phyloP scores from a whole-genome alignment of 2,329 filamentous ascomycete species.

The Daldinia sp. region DNA sequence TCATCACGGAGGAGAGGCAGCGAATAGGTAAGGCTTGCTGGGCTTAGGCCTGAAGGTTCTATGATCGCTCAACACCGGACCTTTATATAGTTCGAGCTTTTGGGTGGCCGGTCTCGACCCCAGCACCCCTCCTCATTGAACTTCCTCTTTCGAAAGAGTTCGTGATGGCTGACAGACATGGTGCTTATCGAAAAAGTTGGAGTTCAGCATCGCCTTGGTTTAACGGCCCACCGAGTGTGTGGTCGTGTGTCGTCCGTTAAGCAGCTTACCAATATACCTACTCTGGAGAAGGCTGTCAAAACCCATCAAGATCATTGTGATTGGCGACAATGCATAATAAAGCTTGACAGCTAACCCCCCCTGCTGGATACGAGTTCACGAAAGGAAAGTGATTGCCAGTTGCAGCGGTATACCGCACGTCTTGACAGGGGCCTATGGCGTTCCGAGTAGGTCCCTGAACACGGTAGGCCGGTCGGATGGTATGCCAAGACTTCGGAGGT shows the following conservation, averaged over 20 bases:
- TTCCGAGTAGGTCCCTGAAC: slow-evolving; percentile 29
- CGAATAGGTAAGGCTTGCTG: slow-evolving; percentile 28
- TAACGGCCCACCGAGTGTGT: slow-evolving; percentile 23
- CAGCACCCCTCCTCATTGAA: slow-evolving; percentile 21
- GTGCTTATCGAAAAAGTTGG: slow-evolving; percentile 33
- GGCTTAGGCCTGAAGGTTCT: slow-evolving; percentile 29
- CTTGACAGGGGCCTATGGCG: slow-evolving; percentile 32
- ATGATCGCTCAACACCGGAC: slow-evolving; percentile 21
- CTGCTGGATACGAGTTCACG: slow-evolving; percentile 36
- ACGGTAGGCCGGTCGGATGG: slow-evolving; percentile 27
- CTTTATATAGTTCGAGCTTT: slow-evolving; percentile 38
- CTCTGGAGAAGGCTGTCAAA: slow-evolving; percentile 19
- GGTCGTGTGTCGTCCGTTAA: slow-evolving; percentile 31
- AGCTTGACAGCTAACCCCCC: slow-evolving; percentile 28
- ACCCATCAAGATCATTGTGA: slow-evolving; percentile 5
- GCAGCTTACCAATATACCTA: slow-evolving; percentile 7
- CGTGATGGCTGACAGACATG: slow-evolving; percentile 33
- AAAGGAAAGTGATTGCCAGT: slow-evolving; percentile 42
- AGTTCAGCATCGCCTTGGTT: slow-evolving; percentile 12
- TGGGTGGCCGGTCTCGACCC: background rate
- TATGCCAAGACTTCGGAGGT: slow-evolving; percentile 28
- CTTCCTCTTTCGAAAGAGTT: slow-evolving; percentile 45
- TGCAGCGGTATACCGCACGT: slow-evolving; percentile 36
- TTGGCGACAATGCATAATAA: slow-evolving; percentile 29
- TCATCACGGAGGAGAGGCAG: slow-evolving; percentile 37